These are phyloP conservation scores for Ophiostoma triangulosporum DNA, from an alignment of 2,329 filamentous ascomycete genomes.

Conservation along the genomic window DNA sequence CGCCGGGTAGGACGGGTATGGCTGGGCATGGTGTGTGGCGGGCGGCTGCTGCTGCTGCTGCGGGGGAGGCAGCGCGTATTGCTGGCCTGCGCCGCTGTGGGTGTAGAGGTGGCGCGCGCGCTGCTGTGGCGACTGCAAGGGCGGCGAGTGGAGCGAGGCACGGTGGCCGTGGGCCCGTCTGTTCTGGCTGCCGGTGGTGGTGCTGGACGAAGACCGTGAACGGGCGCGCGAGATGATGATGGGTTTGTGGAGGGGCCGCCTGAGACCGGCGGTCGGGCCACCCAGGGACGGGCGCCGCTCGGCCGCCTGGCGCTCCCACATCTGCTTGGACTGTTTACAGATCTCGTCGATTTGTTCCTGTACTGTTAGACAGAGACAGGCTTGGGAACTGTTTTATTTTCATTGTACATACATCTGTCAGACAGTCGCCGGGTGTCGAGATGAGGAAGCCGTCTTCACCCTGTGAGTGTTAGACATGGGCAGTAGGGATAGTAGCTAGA, in stretches of 20 bases:
- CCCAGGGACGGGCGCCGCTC: conserved; percentile 21
- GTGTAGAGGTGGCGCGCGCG: conserved; percentile 14
- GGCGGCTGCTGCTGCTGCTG: conserved; percentile 1
- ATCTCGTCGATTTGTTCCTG: conserved; percentile 52
- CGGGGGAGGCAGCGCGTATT: too few relatives aligned
- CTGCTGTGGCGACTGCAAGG: conserved; percentile 14
- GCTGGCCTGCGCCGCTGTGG: not conserved
- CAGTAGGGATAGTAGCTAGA: too few relatives aligned
- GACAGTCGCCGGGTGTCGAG: conserved; percentile 40
- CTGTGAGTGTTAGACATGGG: conserved; percentile 19
- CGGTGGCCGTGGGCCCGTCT: conserved; percentile 1
- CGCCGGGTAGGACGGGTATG: not conserved
- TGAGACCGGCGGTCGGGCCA: conserved; percentile 23
- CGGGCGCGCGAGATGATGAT: conserved; percentile 34
- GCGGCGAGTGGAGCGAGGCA: conserved; percentile 19
- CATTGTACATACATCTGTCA: conserved; percentile 34
- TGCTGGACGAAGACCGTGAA: not conserved
- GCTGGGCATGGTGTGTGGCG: not conserved
- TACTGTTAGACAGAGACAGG: conserved; percentile 1
- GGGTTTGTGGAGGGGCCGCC: conserved; percentile 43
- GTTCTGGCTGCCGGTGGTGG: conserved; percentile 16
- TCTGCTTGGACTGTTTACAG: conserved; percentile 42
- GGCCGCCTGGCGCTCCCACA: conserved; percentile 43
- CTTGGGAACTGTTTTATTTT: not conserved
- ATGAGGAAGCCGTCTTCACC: conserved; percentile 50